Evolutionary conservation across 2,329 filamentous ascomycete genomes (phyloP).

Genomic region (Phaeosphaeriaceae sp.): DNA sequence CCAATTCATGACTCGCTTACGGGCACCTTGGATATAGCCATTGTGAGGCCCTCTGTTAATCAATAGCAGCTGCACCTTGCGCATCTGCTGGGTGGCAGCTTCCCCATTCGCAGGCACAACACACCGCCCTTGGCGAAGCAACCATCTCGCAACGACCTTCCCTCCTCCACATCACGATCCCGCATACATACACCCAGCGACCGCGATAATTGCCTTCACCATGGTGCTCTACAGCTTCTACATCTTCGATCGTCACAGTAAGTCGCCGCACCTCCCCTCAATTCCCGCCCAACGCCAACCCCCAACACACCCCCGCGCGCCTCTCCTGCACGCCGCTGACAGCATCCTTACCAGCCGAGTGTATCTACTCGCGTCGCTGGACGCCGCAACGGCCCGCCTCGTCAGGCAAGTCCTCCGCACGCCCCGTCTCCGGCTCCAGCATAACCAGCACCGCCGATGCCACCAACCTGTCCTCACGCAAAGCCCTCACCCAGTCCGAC

Average conservation of each 20-base stretch:
- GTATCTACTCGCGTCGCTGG: constrained; percentile 95
- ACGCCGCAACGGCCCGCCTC: constrained; percentile 59
- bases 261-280: constrained; percentile 33
- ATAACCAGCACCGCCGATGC: constrained; percentile 54
- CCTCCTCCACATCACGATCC: neutral
- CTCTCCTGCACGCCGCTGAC: constrained; percentile 20
- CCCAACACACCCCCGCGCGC: constrained; percentile 6
- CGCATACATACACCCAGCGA: neutral
- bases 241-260: constrained; percentile 98
- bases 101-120: neutral
- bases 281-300: too few species aligned
- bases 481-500: constrained; percentile 69
- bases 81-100: neutral
- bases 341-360: constrained; percentile 74
- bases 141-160: neutral
- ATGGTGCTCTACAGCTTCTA: constrained; percentile 99
- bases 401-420: constrained; percentile 53
- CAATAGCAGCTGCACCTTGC: neutral
- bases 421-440: constrained; percentile 59
- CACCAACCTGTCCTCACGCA: constrained; percentile 28
- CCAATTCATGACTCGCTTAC: neutral
- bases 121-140: neutral
- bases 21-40: neutral
- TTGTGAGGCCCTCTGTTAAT: neutral
- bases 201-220: constrained; percentile 16